Conservation (phyloP, 176 grass and related monocot species). For the Musa schizocarpa region DNA sequence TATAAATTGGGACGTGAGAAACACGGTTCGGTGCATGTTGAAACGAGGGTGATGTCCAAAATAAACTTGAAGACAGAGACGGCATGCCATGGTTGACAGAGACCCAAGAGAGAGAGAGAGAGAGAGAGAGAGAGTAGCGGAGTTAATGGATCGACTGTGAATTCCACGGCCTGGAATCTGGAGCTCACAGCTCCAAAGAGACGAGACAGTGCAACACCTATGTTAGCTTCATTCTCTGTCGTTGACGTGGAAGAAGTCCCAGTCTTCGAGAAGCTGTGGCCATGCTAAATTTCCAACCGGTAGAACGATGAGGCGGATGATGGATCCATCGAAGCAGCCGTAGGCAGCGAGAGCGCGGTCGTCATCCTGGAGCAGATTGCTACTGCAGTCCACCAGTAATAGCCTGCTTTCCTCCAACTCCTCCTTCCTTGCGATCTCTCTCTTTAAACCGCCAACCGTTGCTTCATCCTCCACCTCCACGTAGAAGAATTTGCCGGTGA, state of each 20-base stretch:
- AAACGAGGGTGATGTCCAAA: too few species aligned
- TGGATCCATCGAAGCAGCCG: neutral
- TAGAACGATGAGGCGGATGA: neutral
- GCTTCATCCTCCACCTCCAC: neutral
- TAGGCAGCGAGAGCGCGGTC: neutral
- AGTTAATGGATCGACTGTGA: too few species aligned
- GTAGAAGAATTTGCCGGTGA: slow-evolving; percentile 1
- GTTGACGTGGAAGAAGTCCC: neutral
- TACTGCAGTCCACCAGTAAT: neutral
- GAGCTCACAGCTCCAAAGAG: too few species aligned
- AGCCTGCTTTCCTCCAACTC: neutral
- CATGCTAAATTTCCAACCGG: neutral
- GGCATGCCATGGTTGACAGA: too few species aligned
- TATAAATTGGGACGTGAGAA: too few species aligned
- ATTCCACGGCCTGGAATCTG: too few species aligned
- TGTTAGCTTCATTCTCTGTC: neutral
- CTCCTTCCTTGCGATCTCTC: neutral
- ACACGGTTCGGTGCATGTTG: too few species aligned
- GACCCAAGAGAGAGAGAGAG: too few species aligned
- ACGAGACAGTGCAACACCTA: too few species aligned
- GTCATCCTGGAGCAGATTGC: neutral
- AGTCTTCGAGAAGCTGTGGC: neutral
- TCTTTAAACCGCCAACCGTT: neutral
- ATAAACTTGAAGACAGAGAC: too few species aligned
- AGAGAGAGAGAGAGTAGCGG: too few species aligned